Evolutionary conservation across 768 basidiomycete species (phyloP).

Genomic region (Leccinum truebloodii): DNA sequence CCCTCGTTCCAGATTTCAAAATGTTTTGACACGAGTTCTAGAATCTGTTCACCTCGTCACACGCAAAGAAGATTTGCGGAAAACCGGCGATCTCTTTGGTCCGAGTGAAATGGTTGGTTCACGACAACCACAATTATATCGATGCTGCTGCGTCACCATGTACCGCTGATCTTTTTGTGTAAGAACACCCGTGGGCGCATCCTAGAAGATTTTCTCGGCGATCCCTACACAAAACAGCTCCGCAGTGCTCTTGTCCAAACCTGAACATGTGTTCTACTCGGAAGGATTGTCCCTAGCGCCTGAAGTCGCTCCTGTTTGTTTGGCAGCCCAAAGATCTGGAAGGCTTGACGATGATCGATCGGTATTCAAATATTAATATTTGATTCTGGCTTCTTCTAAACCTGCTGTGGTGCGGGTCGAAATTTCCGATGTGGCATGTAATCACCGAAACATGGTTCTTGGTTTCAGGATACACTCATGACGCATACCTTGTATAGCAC

Average conservation of each 20-base stretch:
- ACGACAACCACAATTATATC: not conserved
- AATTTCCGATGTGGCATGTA: slow-evolving; percentile 9
- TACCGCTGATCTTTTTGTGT: slow-evolving; percentile 6
- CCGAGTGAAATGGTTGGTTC: not conserved
- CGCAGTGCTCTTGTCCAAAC: slow-evolving; percentile 36
- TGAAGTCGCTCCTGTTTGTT: slow-evolving; percentile 10
- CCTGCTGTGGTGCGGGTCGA: not conserved
- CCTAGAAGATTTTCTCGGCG: slow-evolving; percentile 57
- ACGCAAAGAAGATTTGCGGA: not conserved
- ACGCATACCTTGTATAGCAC: too few species aligned
- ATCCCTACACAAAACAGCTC: slow-evolving; percentile 41
- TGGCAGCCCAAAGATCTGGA: slow-evolving; percentile 5
- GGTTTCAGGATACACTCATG: not conserved
- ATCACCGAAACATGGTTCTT: slow-evolving; percentile 15
- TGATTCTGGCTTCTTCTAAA: not conserved
- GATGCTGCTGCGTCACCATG: slow-evolving; percentile 2
- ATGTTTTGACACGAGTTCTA: slow-evolving; percentile 13
- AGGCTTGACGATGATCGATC: not conserved
- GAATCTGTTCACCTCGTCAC: slow-evolving; percentile 12
- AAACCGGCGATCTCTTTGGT: not conserved
- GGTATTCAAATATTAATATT: not conserved
- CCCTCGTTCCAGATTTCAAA: not conserved
- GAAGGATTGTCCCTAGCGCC: not conserved
- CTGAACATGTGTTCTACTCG: slow-evolving; percentile 3
- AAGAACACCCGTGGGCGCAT: slow-evolving; percentile 53